phyloP scores from a whole-genome alignment of 306 rosid species.

The Luffa aegyptiaca region DNA sequence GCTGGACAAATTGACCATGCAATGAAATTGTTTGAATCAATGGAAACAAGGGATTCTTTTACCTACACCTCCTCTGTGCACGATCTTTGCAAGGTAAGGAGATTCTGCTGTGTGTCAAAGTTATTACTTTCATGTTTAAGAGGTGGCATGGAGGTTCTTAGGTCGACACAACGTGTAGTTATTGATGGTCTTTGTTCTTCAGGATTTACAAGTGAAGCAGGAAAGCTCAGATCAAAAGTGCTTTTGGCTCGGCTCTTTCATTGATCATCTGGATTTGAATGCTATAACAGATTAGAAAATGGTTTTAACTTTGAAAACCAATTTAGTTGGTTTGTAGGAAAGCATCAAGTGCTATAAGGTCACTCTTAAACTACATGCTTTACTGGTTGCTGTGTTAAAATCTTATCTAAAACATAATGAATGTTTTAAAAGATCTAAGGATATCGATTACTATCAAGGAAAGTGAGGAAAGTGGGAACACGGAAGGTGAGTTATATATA shows the following conservation, averaged over 20 bases:
- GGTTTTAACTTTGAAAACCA: neutral
- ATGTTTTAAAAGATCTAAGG: neutral
- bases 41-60: conserved; percentile 59
- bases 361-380: neutral
- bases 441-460: neutral
- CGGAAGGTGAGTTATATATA: neutral
- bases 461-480: neutral
- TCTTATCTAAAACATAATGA: neutral
- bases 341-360: neutral
- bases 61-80: conserved; percentile 55
- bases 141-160: conserved; percentile 38
- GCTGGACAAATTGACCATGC: conserved; percentile 63
- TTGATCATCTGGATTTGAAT: conserved; percentile 15
- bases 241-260: conserved; percentile 24
- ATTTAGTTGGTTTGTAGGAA: neutral
- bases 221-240: conserved; percentile 36
- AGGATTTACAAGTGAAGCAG: conserved; percentile 50
- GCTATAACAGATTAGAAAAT: neutral
- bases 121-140: conserved; percentile 39
- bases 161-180: conserved; percentile 53
- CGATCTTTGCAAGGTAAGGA: conserved; percentile 63
- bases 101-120: conserved; percentile 50
- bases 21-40: conserved; percentile 44
- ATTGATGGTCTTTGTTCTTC: conserved; percentile 36
- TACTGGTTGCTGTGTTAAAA: neutral